Conservation (phyloP, 495 filamentous ascomycete genomes). For the Halenospora varia region DNA sequence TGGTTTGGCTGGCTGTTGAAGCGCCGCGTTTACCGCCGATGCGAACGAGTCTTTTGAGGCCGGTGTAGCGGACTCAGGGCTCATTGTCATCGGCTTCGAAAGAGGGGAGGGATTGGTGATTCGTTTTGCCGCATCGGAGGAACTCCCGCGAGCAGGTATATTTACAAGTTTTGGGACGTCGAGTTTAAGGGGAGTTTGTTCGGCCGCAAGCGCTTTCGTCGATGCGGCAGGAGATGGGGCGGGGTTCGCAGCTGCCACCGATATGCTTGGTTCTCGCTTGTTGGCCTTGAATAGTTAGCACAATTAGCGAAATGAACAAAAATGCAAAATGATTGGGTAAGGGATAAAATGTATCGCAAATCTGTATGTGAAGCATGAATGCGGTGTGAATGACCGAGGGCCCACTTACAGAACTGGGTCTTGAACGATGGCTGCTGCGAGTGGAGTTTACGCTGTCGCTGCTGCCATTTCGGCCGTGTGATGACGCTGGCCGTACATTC, state of each 20-base stretch:
- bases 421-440: slow-evolving; percentile 30
- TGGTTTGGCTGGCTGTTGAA: slow-evolving; percentile 28
- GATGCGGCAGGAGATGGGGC: slow-evolving; percentile 35
- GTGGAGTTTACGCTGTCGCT: slow-evolving; percentile 46
- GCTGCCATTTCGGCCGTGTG: slow-evolving; percentile 57
- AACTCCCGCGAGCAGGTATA: slow-evolving; percentile 64
- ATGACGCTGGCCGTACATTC: slow-evolving; percentile 39
- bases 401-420: slow-evolving; percentile 55
- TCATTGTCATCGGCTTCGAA: slow-evolving; percentile 74
- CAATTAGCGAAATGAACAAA: slow-evolving; percentile 23
- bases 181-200: slow-evolving; percentile 28
- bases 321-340: slow-evolving; percentile 30
- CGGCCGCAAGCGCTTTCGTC: slow-evolving; percentile 31
- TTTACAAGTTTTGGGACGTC: slow-evolving; percentile 57
- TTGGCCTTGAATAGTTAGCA: slow-evolving; percentile 18
- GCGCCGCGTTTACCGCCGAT: slow-evolving; percentile 27
- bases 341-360: slow-evolving; percentile 17
- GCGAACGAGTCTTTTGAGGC: slow-evolving; percentile 32
- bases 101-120: slow-evolving; percentile 77
- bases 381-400: slow-evolving; percentile 12
- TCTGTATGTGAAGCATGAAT: neutral
- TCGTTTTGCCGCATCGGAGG: slow-evolving; percentile 69
- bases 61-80: slow-evolving; percentile 31
- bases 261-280: slow-evolving; percentile 27
- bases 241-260: slow-evolving; percentile 39